Base-by-base conservation (phyloP, 2,329 filamentous ascomycete genomes). In the Taxawa tesnikishii region DNA sequence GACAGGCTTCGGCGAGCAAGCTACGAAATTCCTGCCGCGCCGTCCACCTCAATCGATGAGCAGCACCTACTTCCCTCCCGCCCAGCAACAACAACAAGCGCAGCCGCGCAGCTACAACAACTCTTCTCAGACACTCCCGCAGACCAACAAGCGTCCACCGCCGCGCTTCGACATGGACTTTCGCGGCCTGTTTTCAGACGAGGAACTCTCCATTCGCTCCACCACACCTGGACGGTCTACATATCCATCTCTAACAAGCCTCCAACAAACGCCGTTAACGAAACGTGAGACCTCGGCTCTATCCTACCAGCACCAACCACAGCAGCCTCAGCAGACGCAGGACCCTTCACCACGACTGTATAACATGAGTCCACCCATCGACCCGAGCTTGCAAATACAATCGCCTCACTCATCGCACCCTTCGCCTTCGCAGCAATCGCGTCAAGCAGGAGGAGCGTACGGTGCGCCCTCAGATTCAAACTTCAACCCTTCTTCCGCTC, bases 1-100 rank as follows among this genome's bases (percentile, higher is more conserved):
- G 1, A 87, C 81, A 12, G 83, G 83, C 0, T 92, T 92, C 42
- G 83, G 82, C 19, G 14, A 26, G 11, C 29, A 37, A 16, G 34
- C 34, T 4, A 7, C 24, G 15, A 14, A 25, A 13, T 29, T 33
- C 34, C 29, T 25, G 17, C 25, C 28, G 10, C 28, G 26, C 5
- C 18, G 21, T 4, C 26, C 19, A 11, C 33, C 27, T 10, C 16
- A n/a, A n/a, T 27, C 26, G 14, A 11, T 18, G 6, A 36, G 15
- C 24, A 14, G 15, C 7, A 24, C 33, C 13, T 19, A 21, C 13
- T 13, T 23, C 14, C 26, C 15, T 16, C 17, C 15, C 4, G 18
- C 31, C 4, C n/a, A 40, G 37, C 31, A 26, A 27, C 33, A 18
- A 32, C 25, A 15, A 13, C 13, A 32, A 24, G 23, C 31, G 16